Percentiles rank a stretch among this genome's conserved stretches.
Conservation (phyloP, 495 filamentous ascomycete species). For the Penicillium bialowiezense region DNA sequence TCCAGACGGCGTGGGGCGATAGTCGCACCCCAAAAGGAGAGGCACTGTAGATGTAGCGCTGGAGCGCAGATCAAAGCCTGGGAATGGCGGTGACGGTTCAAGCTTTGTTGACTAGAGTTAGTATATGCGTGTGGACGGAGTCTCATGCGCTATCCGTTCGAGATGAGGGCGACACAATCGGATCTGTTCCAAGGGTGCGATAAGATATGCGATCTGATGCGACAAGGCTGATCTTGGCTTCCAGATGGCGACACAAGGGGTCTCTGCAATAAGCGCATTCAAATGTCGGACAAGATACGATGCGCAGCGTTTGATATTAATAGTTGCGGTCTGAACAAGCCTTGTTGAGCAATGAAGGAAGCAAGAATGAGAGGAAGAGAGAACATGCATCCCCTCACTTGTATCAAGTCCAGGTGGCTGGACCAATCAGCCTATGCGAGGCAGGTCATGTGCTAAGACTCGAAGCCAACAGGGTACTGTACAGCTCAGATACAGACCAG, state of each 20-base stretch:
- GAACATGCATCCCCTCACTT: slow-evolving; percentile 20
- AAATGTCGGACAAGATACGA: slow-evolving; percentile 9
- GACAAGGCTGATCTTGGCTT: slow-evolving; percentile 4
- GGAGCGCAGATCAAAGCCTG: slow-evolving; percentile 16
- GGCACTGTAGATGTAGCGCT: slow-evolving; percentile 14
- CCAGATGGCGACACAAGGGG: slow-evolving; percentile 1
- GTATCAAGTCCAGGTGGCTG: slow-evolving; percentile 22
- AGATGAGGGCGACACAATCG: slow-evolving; percentile 9
- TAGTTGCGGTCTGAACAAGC: slow-evolving; percentile 11
- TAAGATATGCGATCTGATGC: slow-evolving; percentile 14
- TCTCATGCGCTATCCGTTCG: slow-evolving; percentile 15
- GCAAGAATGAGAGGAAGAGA: slow-evolving; percentile 9
- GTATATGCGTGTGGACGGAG: slow-evolving; percentile 12
- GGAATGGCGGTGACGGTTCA: slow-evolving; percentile 5
- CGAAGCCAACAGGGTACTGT: slow-evolving; percentile 3
- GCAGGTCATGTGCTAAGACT: slow-evolving; percentile 12
- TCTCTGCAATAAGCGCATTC: slow-evolving; percentile 4
- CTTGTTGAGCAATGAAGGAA: slow-evolving; percentile 19
- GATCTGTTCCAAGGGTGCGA: slow-evolving; percentile 18
- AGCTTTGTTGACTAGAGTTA: slow-evolving; percentile 14
- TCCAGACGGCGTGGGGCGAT: slow-evolving; percentile 38
- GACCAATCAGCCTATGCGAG: slow-evolving; percentile 22
- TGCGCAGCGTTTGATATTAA: neutral
- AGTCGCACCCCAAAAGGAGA: slow-evolving; percentile 20
- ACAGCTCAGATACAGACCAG: neutral